phyloP scores from a whole-genome alignment of 768 basidiomycete genomes.

The Leccinum subgranulosum region DNA sequence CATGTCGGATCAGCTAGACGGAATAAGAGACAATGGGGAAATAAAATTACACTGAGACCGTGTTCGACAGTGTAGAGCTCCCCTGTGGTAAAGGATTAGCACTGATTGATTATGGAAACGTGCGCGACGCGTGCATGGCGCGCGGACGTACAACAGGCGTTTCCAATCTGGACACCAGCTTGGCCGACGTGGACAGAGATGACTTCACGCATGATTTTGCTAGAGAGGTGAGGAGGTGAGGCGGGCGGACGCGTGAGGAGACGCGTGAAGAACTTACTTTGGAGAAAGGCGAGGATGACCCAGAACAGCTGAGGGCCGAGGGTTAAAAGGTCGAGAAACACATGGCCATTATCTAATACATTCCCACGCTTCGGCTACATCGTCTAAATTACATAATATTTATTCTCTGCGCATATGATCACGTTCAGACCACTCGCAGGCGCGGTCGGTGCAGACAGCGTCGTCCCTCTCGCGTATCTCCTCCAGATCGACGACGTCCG shows the following conservation, averaged over 20 bases:
- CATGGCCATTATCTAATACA: constrained; percentile 32
- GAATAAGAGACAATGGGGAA: neutral
- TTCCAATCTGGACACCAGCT: constrained; percentile 97
- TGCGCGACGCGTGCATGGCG: constrained; percentile 14
- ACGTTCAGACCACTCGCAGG: constrained; percentile 92
- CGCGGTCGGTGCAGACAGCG: constrained; percentile 63
- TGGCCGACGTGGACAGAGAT: constrained; percentile 99
- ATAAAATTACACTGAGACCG: constrained; percentile 75
- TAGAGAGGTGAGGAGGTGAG: constrained; percentile 1
- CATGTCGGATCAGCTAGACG: constrained; percentile 18
- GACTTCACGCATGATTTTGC: constrained; percentile 81
- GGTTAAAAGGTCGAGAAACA: constrained; percentile 40
- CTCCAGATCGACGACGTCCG: constrained; percentile 92
- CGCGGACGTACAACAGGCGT: constrained; percentile 88
- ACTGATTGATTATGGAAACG: neutral
- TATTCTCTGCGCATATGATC: constrained; percentile 57
- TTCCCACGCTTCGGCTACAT: constrained; percentile 25
- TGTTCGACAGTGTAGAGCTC: constrained; percentile 99
- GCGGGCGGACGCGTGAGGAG: constrained; percentile 20
- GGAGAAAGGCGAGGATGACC: constrained; percentile 29
- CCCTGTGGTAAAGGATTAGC: constrained; percentile 52
- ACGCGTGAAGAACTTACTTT: constrained; percentile 30
- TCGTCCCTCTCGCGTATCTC: constrained; percentile 74
- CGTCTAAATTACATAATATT: constrained; percentile 1
- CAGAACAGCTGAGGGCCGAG: constrained; percentile 32